Percentiles rank a stretch among this genome's conserved stretches.
Evolutionary conservation across 2,329 filamentous ascomycete genomes (phyloP).

Genomic region (Lecanicillium sp.): DNA sequence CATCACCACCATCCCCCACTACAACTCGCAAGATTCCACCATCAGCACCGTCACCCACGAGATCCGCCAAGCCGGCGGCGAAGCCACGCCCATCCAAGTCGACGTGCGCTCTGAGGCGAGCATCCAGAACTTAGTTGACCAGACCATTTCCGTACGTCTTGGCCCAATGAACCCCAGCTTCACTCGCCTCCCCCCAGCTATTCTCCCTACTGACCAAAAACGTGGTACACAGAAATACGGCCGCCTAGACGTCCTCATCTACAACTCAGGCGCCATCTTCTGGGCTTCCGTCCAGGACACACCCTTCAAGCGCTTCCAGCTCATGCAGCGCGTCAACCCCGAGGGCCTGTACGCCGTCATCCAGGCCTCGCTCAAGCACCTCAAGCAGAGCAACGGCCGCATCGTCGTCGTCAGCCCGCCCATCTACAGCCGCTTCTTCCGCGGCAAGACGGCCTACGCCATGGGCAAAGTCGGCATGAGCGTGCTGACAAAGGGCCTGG

Average conservation of each 20-base stretch:
- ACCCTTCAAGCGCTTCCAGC: conserved; percentile 66
- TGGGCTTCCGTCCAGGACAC: conserved; percentile 70
- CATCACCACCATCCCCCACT: conserved; percentile 62
- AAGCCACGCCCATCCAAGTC: conserved; percentile 58
- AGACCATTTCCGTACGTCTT: conserved; percentile 36
- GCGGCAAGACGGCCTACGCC: conserved; percentile 80
- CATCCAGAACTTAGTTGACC: conserved; percentile 50
- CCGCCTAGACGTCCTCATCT: conserved; percentile 66
- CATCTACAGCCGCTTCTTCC: conserved; percentile 78
- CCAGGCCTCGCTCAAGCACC: conserved; percentile 61
- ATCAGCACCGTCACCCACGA: conserved; percentile 75
- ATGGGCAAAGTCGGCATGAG: conserved; percentile 75
- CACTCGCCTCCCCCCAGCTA: too few species aligned
- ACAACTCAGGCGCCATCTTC: conserved; percentile 83
- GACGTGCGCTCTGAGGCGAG: conserved; percentile 61
- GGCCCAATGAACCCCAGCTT: too few species aligned
- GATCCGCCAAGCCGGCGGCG: conserved; percentile 56
- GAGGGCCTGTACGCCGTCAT: conserved; percentile 69
- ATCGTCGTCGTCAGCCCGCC: conserved; percentile 77
- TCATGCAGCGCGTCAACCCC: conserved; percentile 68
- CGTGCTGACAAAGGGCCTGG: conserved; percentile 71
- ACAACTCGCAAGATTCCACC: conserved; percentile 67
- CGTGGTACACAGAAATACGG: conserved; percentile 51
- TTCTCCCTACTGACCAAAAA: too few species aligned
- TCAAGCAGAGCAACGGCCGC: conserved; percentile 45